Conservation (phyloP, 2,329 filamentous ascomycete genomes). For the Ophiostoma perfectum region DNA sequence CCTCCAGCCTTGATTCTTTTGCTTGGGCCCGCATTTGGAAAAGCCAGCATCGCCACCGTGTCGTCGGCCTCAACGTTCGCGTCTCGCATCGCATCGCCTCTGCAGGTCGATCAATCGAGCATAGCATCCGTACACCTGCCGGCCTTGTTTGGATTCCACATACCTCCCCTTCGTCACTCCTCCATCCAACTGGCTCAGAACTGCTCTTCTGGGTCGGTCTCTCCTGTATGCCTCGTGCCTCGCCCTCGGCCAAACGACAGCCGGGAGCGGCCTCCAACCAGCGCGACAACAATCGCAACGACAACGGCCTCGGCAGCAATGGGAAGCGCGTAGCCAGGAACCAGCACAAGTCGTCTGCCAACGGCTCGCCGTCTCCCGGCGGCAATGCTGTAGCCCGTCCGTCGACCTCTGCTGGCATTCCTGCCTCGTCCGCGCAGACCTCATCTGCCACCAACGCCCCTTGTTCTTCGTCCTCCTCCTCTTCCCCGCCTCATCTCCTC, state of each 20-base stretch:
- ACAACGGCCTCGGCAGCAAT: slow-evolving; percentile 79
- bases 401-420: background rate
- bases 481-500: slow-evolving; percentile 13
- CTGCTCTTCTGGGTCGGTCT: slow-evolving; percentile 40
- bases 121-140: too few relatives aligned
- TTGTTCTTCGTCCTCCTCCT: slow-evolving; percentile 4
- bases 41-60: background rate
- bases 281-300: slow-evolving; percentile 69
- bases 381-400: slow-evolving; percentile 18
- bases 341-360: slow-evolving; percentile 39
- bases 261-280: slow-evolving; percentile 53
- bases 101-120: background rate
- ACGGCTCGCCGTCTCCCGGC: slow-evolving; percentile 36
- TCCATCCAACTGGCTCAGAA: slow-evolving; percentile 38
- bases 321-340: slow-evolving; percentile 54
- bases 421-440: background rate
- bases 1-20: background rate
- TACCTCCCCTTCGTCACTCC: background rate
- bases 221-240: slow-evolving; percentile 56
- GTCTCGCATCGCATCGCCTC: background rate
- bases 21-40: background rate
- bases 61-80: background rate
- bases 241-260: slow-evolving; percentile 56
- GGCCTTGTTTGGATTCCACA: too few relatives aligned
- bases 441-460: background rate